Base-by-base conservation (phyloP, 1,284 basidiomycete species). In the Cryptococcus neoformans region DNA sequence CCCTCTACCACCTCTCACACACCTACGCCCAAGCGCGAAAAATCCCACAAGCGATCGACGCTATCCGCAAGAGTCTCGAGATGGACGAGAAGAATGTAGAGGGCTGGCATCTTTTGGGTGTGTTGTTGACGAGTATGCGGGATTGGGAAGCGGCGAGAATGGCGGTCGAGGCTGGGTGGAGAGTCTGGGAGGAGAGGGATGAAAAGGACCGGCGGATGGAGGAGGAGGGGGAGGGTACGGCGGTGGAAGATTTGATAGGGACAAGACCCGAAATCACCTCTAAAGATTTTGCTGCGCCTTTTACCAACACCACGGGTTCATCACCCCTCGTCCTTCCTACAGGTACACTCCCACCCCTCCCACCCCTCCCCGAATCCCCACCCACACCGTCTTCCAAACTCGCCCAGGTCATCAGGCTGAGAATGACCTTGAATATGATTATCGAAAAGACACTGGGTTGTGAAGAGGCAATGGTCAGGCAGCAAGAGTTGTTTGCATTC, bases 401-500 rank as follows among this genome's bases (percentile, higher is more conserved):
- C 60, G 89, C 90, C 65, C 81, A 88, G 55, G 86, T 89, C 34
- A 79, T 97, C 53, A 88, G 94, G 73, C 78, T 99, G 41, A 82
- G 93, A 44, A 89, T 96, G 83, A 90, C 92, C 1, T 87, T 91
- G 70, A 86, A 90, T 54, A 85, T 87, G 3, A 79, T 98, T 49
- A 82, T 85, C 12, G 95, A 99, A 78, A 83, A 88, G 51, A 83
- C 89, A 17, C 87, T 92, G 45, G 96, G 96, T 0, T 83, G 90
- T 0, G 92, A 95, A 64, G 85, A 85, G 45, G 94, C 92, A 0
- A 87, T 90, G 56, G 80, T 81, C 28, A 87, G 85, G 59, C 93
- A 94, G 83, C 82, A 92, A 37, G 89, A 92, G 46, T 82, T 94
- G 2, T 96, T 97, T 74, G 80, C 83, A 5, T 97, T 90, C 87